A percentile compares a stretch with the other conserved stretches of the same genome.
These are phyloP conservation scores for Clitoria ternatea DNA, from an alignment of 306 rosid genomes.

Conservation along the genomic window DNA sequence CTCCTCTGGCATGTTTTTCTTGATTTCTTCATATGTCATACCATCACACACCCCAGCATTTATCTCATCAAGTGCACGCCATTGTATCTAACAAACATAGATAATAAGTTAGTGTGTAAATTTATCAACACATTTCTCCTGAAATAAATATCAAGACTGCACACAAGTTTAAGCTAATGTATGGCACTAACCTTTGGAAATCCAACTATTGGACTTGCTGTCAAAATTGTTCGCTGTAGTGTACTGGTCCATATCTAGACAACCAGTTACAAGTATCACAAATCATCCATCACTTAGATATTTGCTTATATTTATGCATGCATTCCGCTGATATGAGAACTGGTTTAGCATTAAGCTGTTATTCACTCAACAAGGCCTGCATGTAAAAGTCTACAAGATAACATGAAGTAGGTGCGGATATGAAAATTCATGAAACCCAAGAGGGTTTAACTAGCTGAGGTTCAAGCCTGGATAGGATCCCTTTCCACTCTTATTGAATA, in stretches of 20 bases:
- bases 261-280: conserved; percentile 26
- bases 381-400: neutral
- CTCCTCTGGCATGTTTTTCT: conserved; percentile 97
- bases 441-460: neutral
- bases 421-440: neutral
- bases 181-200: conserved; percentile 83
- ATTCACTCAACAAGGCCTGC: neutral
- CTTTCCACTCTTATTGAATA: neutral
- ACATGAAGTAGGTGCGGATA: neutral
- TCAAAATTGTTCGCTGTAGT: conserved; percentile 83
- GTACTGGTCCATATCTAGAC: conserved; percentile 98
- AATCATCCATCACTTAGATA: conserved; percentile 15
- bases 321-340: conserved; percentile 9
- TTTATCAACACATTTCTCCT: neutral
- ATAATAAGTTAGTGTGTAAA: neutral
- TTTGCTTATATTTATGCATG: conserved; percentile 6
- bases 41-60: conserved; percentile 94
- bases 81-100: conserved; percentile 65
- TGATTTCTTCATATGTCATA: conserved; percentile 90
- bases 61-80: conserved; percentile 99
- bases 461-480: neutral
- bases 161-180: conserved; percentile 9
- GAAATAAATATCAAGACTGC: conserved; percentile 18
- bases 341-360: neutral
- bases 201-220: conserved; percentile 83